Evolutionary conservation across 2,329 filamentous ascomycete genomes (phyloP).

Genomic region (Cladosporium sp.): DNA sequence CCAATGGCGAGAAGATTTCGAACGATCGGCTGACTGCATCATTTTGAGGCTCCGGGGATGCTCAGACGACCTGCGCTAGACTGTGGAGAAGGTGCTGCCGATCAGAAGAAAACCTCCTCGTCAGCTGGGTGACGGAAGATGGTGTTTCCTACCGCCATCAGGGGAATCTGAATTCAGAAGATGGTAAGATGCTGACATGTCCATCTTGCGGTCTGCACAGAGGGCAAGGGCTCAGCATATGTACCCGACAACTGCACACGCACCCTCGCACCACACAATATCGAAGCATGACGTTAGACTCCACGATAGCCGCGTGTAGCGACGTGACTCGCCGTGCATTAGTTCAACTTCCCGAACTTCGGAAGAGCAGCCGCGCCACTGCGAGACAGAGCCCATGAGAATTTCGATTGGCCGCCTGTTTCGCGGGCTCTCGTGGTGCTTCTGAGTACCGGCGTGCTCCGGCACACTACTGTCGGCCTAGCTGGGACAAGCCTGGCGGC

Average conservation of each 20-base stretch:
- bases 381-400: neutral
- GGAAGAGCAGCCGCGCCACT: constrained; percentile 5
- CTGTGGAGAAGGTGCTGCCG: neutral
- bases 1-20: constrained; percentile 8
- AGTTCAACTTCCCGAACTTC: constrained; percentile 17
- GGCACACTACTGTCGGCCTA: constrained; percentile 6
- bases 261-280: neutral
- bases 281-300: neutral
- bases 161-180: neutral
- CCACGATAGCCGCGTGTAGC: constrained; percentile 4
- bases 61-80: neutral
- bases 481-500: neutral
- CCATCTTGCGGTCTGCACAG: neutral
- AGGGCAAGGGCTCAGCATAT: neutral
- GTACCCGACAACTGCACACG: neutral
- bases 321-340: constrained; percentile 10
- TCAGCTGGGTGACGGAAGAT: neutral
- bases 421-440: neutral
- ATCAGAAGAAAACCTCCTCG: neutral
- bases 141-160: neutral
- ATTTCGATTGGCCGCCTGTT: neutral
- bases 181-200: neutral
- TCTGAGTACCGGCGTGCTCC: constrained; percentile 5
- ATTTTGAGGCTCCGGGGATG: constrained; percentile 15
- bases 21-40: constrained; percentile 9